A percentile compares a stretch with the other conserved stretches of the same genome.
These are phyloP conservation scores for Neltuma alba DNA, from an alignment of 306 rosid genomes.

Conservation along the genomic window DNA sequence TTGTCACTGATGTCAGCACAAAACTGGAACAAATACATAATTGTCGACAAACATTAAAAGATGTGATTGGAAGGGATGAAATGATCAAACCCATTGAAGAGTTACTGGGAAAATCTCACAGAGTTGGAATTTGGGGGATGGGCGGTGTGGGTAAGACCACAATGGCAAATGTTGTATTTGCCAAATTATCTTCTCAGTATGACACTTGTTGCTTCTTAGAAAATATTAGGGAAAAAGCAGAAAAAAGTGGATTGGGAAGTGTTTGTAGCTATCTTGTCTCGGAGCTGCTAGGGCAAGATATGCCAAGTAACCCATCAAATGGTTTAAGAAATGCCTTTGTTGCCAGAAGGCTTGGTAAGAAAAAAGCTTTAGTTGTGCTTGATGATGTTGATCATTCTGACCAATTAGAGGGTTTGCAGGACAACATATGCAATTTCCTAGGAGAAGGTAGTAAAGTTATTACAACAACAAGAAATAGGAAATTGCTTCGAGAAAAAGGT, in stretches of 20 bases:
- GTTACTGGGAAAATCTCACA: neutral
- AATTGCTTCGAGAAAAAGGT: neutral
- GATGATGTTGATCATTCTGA: neutral
- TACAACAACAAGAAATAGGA: slow-evolving; percentile 12
- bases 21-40: neutral
- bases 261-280: too few relatives aligned
- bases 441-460: neutral
- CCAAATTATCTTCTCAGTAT: neutral
- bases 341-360: neutral
- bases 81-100: neutral
- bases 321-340: too few relatives aligned
- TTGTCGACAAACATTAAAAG: neutral
- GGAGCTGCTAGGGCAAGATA: too few relatives aligned
- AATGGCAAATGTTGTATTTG: neutral
- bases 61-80: neutral
- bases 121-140: too few relatives aligned
- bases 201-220: slow-evolving; percentile 19
- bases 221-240: too few relatives aligned
- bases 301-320: too few relatives aligned
- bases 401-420: neutral
- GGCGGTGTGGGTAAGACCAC: too few relatives aligned
- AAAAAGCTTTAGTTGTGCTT: neutral
- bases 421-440: neutral
- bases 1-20: slow-evolving; percentile 24
- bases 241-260: too few relatives aligned